Percentiles rank a stretch among this genome's conserved stretches.
These are phyloP conservation scores for Peronospora farinosa DNA, from an alignment of 352 stramenopile genomes.

Conservation along the genomic window DNA sequence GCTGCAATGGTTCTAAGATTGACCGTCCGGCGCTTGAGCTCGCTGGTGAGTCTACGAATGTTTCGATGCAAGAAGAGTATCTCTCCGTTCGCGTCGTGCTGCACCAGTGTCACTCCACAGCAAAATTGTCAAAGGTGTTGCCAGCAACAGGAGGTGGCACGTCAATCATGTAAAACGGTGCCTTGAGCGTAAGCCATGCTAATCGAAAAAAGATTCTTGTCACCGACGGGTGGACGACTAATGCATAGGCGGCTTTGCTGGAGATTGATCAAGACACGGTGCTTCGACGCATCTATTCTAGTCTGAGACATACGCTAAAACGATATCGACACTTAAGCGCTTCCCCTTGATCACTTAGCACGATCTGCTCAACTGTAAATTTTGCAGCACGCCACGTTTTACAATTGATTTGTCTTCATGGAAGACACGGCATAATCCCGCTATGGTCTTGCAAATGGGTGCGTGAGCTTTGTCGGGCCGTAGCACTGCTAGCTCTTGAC, in stretches of 20 bases:
- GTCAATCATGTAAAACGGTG: constrained; percentile 48
- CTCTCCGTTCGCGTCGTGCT: constrained; percentile 31
- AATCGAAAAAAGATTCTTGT: constrained; percentile 63
- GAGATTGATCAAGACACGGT: no score
- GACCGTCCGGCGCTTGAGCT: constrained; percentile 6
- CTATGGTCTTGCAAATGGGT: constrained; percentile 27
- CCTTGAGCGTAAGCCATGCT: constrained; percentile 47
- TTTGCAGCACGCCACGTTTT: constrained; percentile 20
- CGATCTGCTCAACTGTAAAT: constrained; percentile 11
- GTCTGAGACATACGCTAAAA: no score
- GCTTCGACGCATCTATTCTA: no score
- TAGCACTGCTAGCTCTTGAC: constrained; percentile 39
- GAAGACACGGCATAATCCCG: constrained; percentile 26
- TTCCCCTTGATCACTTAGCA: constrained; percentile 14
- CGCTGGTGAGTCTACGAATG: constrained; percentile 29
- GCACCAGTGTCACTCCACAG: constrained; percentile 50
- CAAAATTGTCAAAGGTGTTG: constrained; percentile 36
- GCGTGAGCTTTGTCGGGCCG: constrained; percentile 28
- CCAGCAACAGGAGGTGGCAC: constrained; percentile 38
- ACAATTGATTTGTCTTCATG: constrained; percentile 24
- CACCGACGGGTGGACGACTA: no score
- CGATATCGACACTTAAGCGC: no score
- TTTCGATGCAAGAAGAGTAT: constrained; percentile 60
- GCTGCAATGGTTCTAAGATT: constrained; percentile 11
- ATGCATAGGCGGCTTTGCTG: no score